These are phyloP conservation scores for Fusarium nodosum DNA, from an alignment of 2,329 filamentous ascomycete species.

Conservation along the genomic window DNA sequence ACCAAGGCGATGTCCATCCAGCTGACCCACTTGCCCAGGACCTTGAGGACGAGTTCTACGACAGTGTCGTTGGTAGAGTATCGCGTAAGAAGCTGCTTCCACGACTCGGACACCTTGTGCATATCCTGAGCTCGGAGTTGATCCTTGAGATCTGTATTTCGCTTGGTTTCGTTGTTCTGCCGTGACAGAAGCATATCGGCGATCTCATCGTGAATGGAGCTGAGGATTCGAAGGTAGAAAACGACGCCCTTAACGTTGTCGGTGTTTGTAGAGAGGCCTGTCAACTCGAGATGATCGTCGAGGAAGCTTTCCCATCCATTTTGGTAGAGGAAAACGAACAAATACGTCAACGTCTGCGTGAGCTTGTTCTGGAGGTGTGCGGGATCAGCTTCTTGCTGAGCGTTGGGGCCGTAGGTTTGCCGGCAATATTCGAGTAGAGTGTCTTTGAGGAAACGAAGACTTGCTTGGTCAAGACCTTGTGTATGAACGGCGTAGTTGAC, in stretches of 20 bases:
- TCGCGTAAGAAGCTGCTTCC: constrained; percentile 88
- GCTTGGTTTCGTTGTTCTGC: constrained; percentile 82
- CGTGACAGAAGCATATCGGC: constrained; percentile 90
- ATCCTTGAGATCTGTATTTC: constrained; percentile 92
- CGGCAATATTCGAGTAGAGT: constrained; percentile 85
- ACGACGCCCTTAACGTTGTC: constrained; percentile 83
- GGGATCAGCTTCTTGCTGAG: constrained; percentile 75
- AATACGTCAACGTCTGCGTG: constrained; percentile 92
- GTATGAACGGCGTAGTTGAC: constrained; percentile 92
- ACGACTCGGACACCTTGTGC: constrained; percentile 86
- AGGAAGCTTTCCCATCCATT: constrained; percentile 91
- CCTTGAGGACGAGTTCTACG: constrained; percentile 88
- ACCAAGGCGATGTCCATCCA: constrained; percentile 98
- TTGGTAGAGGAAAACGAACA: constrained; percentile 90
- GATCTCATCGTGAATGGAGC: constrained; percentile 96
- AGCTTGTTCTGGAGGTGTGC: constrained; percentile 93
- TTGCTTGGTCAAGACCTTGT: constrained; percentile 79
- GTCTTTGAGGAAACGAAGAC: constrained; percentile 82
- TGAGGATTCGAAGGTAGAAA: constrained; percentile 89
- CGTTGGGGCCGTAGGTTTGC: constrained; percentile 75
- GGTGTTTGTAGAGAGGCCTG: constrained; percentile 71
- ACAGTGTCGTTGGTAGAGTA: constrained; percentile 81
- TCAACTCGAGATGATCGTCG: constrained; percentile 87
- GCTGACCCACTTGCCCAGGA: constrained; percentile 97
- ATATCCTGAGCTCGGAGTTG: constrained; percentile 88